Evolutionary conservation across 192 early-diverging fungal genomes (phyloP), one percentile per base, ranked within the genome.

Genomic region (Coemansia sp.): DNA sequence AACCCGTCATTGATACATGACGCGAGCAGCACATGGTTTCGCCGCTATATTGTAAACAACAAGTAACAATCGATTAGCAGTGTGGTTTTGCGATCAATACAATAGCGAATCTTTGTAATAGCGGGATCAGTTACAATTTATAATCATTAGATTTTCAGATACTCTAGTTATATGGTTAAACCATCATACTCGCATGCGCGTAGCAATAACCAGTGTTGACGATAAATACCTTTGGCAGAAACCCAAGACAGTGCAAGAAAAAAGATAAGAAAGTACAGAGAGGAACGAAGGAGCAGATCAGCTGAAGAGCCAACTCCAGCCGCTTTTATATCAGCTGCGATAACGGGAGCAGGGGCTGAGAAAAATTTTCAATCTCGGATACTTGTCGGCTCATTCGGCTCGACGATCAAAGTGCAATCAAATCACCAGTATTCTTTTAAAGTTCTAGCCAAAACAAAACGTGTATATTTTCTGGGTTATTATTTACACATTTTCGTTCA

Each of bases 141-240:
- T 69, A 63, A 69, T 75, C 72, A 75, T 70, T 39, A 17, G 39
- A 55, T 41, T 24, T 63, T 79, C 71, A 79, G 54, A 73, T 58
- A 79, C 76, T 79, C 76, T 79, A 79, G 76, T 79, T 73, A 73
- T 72, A 58, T 70, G 50, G 35, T 58, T 66, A 55, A 60, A 73
- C 55, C 76, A 79, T 79, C 76, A 79, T 60, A 45, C 64, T 55
- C 7, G 53, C 53, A 55, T 6, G 8, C 15, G 61, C 35, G 10
- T 22, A 39, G 25, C 12, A 24, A 51, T 50, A 10, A 24, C 45
- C 37, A 27, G 19, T 25, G 55, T 35, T 24, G 39, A 24, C n/a
- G 15, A 56, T 14, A 22, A 56, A 37, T 39, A 39, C 56, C 29
- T 58, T 25, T 22, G 24, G 24, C 10, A 15, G 23, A 55, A 12